phyloP scores from a whole-genome alignment of 495 filamentous ascomycete species.

The Podospora bellae-mahoneyi region DNA sequence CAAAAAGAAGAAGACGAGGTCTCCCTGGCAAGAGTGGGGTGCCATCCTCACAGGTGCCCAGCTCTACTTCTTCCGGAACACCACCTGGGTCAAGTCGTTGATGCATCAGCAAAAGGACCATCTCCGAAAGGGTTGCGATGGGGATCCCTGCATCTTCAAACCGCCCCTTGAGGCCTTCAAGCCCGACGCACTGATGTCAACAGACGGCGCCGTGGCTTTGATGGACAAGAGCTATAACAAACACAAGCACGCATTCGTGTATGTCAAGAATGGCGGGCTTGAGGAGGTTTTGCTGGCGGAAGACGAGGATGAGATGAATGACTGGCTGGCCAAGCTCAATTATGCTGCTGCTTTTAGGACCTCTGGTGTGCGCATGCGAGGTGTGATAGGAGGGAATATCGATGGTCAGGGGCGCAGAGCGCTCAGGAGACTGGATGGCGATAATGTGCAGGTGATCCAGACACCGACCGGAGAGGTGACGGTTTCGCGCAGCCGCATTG shows the following conservation, averaged over 20 bases:
- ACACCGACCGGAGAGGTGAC: slow-evolving; percentile 68
- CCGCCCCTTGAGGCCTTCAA: slow-evolving; percentile 90
- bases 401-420: slow-evolving; percentile 77
- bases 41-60: slow-evolving; percentile 92
- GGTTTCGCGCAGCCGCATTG: slow-evolving; percentile 64
- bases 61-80: slow-evolving; percentile 93
- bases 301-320: slow-evolving; percentile 86
- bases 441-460: slow-evolving; percentile 56
- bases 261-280: slow-evolving; percentile 80
- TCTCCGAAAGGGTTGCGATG: slow-evolving; percentile 62
- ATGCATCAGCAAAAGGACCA: slow-evolving; percentile 83
- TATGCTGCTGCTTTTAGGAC: slow-evolving; percentile 92
- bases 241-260: slow-evolving; percentile 92
- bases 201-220: slow-evolving; percentile 84
- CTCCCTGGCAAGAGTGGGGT: slow-evolving; percentile 98
- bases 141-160: slow-evolving; percentile 75
- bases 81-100: slow-evolving; percentile 83
- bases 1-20: slow-evolving; percentile 91
- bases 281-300: slow-evolving; percentile 92
- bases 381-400: slow-evolving; percentile 78
- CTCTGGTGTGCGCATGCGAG: slow-evolving; percentile 85
- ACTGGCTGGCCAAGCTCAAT: slow-evolving; percentile 95
- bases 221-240: slow-evolving; percentile 85
- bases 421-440: slow-evolving; percentile 61
- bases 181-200: slow-evolving; percentile 86